Conservation (phyloP, 1,284 basidiomycete species). For the Moniliella sp. region DNA sequence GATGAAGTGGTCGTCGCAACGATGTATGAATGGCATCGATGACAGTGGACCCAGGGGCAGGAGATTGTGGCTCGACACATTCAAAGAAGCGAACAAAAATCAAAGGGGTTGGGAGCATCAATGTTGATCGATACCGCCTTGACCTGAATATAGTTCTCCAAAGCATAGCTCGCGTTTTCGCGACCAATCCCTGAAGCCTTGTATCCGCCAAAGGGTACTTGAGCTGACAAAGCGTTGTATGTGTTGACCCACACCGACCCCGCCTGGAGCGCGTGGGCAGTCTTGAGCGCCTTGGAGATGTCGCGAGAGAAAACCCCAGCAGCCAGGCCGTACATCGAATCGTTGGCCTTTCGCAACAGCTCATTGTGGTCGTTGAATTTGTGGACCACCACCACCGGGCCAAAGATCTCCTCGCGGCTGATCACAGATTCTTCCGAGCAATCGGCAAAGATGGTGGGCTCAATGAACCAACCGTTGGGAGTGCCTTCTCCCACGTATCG, state of each 20-base stretch:
- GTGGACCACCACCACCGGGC: constrained; percentile 49
- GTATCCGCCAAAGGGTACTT: constrained; percentile 17
- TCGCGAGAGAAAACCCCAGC: constrained; percentile 64
- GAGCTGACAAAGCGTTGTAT: constrained; percentile 14
- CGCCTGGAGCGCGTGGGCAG: constrained; percentile 56
- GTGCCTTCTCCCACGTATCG: constrained; percentile 46
- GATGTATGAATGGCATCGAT: too few relatives aligned
- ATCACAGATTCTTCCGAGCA: constrained; percentile 60
- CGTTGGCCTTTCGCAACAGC: constrained; percentile 54
- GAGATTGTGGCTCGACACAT: too few relatives aligned
- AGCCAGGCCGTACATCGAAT: constrained; percentile 64
- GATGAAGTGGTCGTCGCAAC: too few relatives aligned
- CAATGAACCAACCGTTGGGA: constrained; percentile 34
- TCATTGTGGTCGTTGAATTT: constrained; percentile 39
- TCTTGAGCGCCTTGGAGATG: constrained; percentile 51
- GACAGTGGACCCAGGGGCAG: too few relatives aligned
- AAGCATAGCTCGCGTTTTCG: constrained; percentile 27
- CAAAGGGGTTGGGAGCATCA: constrained; percentile 13
- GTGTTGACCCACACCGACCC: constrained; percentile 61
- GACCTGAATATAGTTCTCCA: constrained; percentile 53
- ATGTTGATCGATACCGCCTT: constrained; percentile 65
- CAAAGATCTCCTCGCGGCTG: constrained; percentile 73
- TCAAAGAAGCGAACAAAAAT: too few relatives aligned
- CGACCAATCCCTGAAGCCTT: constrained; percentile 26
- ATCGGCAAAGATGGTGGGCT: constrained; percentile 37